Evolutionary conservation across 2,329 filamentous ascomycete species (phyloP).

Genomic region (Neopestalotiopsis sp.): DNA sequence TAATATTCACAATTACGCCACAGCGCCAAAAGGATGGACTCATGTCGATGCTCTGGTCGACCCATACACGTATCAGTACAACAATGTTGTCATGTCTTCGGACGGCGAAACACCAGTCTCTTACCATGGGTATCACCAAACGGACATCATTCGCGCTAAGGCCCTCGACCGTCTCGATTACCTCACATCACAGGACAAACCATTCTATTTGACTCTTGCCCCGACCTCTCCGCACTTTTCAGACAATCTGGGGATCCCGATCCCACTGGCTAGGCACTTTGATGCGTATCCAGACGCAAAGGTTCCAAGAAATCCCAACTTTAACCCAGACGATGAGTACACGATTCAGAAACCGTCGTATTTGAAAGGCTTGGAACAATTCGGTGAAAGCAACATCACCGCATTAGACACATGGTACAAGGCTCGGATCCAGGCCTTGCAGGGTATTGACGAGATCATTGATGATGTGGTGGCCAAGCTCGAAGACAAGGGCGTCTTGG

Average conservation of each 20-base stretch:
- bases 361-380: constrained; percentile 46
- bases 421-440: constrained; percentile 51
- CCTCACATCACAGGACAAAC: constrained; percentile 9
- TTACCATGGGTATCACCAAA: constrained; percentile 46
- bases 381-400: constrained; percentile 50
- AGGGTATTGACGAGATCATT: constrained; percentile 60
- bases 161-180: constrained; percentile 16
- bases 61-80: constrained; percentile 17
- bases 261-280: constrained; percentile 8
- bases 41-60: constrained; percentile 20
- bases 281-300: background rate
- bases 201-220: constrained; percentile 11
- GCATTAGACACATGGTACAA: constrained; percentile 59
- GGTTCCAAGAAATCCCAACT: constrained; percentile 6
- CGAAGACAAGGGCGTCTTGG: constrained; percentile 58
- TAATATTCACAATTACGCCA: background rate
- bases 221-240: constrained; percentile 19
- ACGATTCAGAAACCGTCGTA: constrained; percentile 46
- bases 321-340: constrained; percentile 18
- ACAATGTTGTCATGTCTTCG: constrained; percentile 15
- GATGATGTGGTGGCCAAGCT: constrained; percentile 48
- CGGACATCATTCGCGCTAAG: constrained; percentile 20
- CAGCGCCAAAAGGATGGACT: constrained; percentile 9
- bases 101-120: constrained; percentile 6
- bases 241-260: background rate